Conservation (phyloP, 2,329 filamentous ascomycete genomes). For the Fusarium avenaceum region DNA sequence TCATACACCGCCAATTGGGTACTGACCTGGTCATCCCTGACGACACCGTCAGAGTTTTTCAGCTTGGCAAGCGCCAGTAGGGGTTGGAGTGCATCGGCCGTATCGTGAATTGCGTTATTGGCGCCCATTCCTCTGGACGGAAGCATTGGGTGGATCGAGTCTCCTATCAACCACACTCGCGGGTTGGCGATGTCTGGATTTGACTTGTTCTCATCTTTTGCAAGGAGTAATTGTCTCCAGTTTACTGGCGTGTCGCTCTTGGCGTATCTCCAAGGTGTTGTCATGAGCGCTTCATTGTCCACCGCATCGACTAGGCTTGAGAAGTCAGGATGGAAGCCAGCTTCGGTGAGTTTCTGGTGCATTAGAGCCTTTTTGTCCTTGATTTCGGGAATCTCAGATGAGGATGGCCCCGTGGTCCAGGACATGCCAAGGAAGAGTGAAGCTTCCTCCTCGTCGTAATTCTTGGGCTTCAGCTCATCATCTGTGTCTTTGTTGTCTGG, state of each 20-base stretch:
- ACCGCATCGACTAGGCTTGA: neutral
- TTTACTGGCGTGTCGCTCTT: neutral
- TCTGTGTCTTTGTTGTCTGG: accelerated
- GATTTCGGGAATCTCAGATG: neutral
- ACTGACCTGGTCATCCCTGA: accelerated
- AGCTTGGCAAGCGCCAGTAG: neutral
- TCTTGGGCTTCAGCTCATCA: neutral
- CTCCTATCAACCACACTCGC: neutral
- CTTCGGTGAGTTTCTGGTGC: neutral
- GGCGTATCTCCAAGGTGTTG: neutral
- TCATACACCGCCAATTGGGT: accelerated
- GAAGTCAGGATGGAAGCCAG: neutral
- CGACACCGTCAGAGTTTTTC: accelerated
- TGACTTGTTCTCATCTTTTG: accelerated
- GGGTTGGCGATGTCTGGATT: neutral
- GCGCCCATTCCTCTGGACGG: neutral
- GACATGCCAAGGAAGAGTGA: neutral
- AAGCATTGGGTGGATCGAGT: neutral
- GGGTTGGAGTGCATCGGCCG: neutral
- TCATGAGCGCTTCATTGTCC: neutral
- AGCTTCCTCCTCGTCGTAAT: neutral
- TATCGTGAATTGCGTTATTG: neutral
- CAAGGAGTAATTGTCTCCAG: neutral
- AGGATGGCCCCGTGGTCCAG: neutral
- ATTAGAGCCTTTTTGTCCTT: neutral